Evolutionary conservation across 2,329 filamentous ascomycete genomes (phyloP), one percentile per base, ranked within the genome.

Genomic region (Orbilia blumenaviensis): DNA sequence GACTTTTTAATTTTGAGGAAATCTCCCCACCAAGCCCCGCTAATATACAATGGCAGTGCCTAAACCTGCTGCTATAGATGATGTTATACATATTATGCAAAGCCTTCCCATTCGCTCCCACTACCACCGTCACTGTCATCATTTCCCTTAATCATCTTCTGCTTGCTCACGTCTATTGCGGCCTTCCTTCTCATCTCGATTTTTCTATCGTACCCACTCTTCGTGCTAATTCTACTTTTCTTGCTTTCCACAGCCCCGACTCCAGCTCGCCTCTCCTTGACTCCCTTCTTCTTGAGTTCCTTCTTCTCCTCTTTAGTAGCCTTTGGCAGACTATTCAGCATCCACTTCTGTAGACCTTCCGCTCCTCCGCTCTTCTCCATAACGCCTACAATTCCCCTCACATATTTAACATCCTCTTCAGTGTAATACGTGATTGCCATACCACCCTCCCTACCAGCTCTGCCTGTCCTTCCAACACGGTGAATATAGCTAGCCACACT

Each of bases 371-470:
- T 87, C 82, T 89, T 91, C 83, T 97, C 92, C 78, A 99, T 97
- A 34, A 98, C 92, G 81, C 97, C 97, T 34, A 94, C 95, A 27
- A 99, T 92, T 78, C 89, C 92, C 84, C 94, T 96, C 69, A 99
- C 89, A 78, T 90, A 93, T 0, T 92, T 91, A 2, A 98, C 91
- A 81, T 99, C 95, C 77, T 97, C 95, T 82, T 95, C 93, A 0
- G 94, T 98, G 83, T 97, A 99, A 73, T 97, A 91, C 0, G 95
- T 99, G 0, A 99, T 91, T 0, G 93, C 94, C 2, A 97, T 88
- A 54, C 95, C 95, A 18, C 94, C 94, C 80, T 92, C 89, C 23
- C 94, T 88, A 0, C 95, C 95, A 0, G 94, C 95, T 21, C 95
- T 88, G 0, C 94, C 95, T 0, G 95, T 98, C 52, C 95, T 88